phyloP scores from a whole-genome alignment of 1,284 basidiomycete genomes.

The Boletellus dicymbophilus region DNA sequence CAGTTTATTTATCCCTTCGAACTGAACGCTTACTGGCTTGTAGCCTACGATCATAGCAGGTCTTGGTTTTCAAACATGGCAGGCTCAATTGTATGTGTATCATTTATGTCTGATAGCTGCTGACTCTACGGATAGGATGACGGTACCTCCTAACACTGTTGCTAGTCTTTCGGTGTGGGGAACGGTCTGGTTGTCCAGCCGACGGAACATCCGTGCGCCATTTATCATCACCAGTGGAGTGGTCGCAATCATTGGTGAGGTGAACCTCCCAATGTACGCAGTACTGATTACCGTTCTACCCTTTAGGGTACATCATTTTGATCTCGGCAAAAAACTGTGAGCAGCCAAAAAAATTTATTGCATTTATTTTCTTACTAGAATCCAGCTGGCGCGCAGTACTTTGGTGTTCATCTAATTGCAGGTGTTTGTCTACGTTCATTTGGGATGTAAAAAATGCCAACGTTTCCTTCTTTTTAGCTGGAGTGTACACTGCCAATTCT shows the following conservation, averaged over 20 bases:
- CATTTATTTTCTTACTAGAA: constrained; percentile 6
- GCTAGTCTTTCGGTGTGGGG: constrained; percentile 50
- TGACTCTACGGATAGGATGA: constrained; percentile 41
- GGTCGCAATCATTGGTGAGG: constrained; percentile 55
- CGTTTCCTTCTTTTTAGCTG: constrained; percentile 32
- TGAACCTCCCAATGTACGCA: background rate
- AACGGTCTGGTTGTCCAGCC: constrained; percentile 52
- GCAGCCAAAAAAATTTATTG: constrained; percentile 10
- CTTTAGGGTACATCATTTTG: constrained; percentile 61
- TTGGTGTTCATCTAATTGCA: constrained; percentile 60
- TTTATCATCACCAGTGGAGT: constrained; percentile 58
- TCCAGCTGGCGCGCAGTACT: constrained; percentile 56
- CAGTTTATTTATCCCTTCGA: background rate
- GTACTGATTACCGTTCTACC: background rate
- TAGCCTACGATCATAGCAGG: constrained; percentile 63
- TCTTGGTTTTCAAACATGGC: constrained; percentile 57
- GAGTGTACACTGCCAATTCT: constrained; percentile 64
- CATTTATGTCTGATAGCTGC: background rate
- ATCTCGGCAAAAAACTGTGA: constrained; percentile 50
- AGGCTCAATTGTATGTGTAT: constrained; percentile 54
- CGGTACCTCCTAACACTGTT: constrained; percentile 56
- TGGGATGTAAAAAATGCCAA: background rate
- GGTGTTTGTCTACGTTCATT: constrained; percentile 7
- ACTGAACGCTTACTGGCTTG: background rate
- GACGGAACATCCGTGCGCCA: constrained; percentile 48